phyloP scores from a whole-genome alignment of 2,329 filamentous ascomycete species.

The Rhynchosporium agropyri region DNA sequence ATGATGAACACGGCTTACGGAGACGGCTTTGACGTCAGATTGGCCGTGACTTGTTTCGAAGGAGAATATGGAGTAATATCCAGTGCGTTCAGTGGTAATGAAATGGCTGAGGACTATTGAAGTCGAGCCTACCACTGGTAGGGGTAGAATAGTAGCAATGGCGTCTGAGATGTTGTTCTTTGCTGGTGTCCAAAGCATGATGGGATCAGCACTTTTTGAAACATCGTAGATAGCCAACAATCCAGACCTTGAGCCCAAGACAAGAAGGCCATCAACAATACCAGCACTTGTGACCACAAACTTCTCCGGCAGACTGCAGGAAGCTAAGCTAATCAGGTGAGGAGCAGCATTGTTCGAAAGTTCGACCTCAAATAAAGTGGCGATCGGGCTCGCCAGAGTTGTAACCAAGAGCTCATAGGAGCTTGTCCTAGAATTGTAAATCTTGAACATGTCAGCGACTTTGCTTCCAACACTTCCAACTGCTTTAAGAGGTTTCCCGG shows the following conservation, averaged over 20 bases:
- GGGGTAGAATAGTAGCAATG: slow-evolving; percentile 65
- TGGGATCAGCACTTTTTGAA: slow-evolving; percentile 25
- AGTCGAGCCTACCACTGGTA: slow-evolving; percentile 41
- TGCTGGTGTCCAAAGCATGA: slow-evolving; percentile 28
- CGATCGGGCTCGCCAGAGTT: slow-evolving; percentile 43
- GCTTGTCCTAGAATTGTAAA: slow-evolving; percentile 20
- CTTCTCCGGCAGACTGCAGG: slow-evolving; percentile 42
- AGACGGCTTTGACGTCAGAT: slow-evolving; percentile 22
- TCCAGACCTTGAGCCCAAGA: slow-evolving; percentile 60
- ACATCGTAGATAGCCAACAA: slow-evolving; percentile 52
- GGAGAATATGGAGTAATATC: slow-evolving; percentile 67
- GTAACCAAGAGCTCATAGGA: slow-evolving; percentile 34
- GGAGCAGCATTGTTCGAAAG: slow-evolving; percentile 19
- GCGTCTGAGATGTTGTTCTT: slow-evolving; percentile 53
- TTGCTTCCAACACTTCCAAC: slow-evolving; percentile 36
- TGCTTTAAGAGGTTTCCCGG: slow-evolving; percentile 21
- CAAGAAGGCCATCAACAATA: slow-evolving; percentile 44
- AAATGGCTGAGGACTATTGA: slow-evolving; percentile 49
- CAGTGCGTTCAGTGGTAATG: slow-evolving; percentile 76
- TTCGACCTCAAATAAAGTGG: slow-evolving; percentile 40
- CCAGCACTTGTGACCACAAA: slow-evolving; percentile 56
- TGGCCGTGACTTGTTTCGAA: slow-evolving; percentile 12
- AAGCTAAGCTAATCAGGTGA: not conserved
- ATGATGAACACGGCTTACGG: slow-evolving; percentile 59
- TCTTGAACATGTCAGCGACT: slow-evolving; percentile 42